phyloP scores from a whole-genome alignment of 1,284 basidiomycete genomes.

The Exobasidium cylindrosporum region DNA sequence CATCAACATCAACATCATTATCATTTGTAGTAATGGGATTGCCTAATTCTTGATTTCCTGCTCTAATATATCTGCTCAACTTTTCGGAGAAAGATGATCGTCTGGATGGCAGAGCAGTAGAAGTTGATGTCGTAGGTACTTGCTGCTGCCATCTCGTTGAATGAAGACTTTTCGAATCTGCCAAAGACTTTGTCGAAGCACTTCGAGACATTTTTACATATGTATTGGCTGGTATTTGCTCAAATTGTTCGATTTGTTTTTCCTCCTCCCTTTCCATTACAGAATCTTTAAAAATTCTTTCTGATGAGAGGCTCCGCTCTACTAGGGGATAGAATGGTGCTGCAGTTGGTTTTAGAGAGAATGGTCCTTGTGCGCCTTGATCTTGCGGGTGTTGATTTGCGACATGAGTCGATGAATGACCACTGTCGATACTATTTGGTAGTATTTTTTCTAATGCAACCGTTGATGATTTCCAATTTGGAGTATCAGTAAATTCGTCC shows the following conservation, averaged over 20 bases:
- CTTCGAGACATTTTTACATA: not conserved
- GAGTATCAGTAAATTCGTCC: no score
- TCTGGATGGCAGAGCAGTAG: not conserved
- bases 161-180: not conserved
- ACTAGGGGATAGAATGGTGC: constrained; percentile 38
- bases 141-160: no score
- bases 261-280: constrained; percentile 14
- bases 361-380: constrained; percentile 1
- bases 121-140: no score
- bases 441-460: no score
- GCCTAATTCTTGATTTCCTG: no score
- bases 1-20: constrained; percentile 14
- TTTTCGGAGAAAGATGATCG: no score
- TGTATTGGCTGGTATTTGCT: not conserved
- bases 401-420: no score
- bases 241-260: not conserved
- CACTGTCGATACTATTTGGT: no score
- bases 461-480: no score
- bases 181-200: not conserved
- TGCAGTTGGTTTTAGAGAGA: constrained; percentile 28
- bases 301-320: constrained; percentile 23
- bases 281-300: no score
- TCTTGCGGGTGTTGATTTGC: no score
- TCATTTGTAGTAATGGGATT: not conserved
- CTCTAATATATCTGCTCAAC: no score